Base-by-base conservation (phyloP, 805 yeast genomes). In the Nakazawaea ambrosiae region DNA sequence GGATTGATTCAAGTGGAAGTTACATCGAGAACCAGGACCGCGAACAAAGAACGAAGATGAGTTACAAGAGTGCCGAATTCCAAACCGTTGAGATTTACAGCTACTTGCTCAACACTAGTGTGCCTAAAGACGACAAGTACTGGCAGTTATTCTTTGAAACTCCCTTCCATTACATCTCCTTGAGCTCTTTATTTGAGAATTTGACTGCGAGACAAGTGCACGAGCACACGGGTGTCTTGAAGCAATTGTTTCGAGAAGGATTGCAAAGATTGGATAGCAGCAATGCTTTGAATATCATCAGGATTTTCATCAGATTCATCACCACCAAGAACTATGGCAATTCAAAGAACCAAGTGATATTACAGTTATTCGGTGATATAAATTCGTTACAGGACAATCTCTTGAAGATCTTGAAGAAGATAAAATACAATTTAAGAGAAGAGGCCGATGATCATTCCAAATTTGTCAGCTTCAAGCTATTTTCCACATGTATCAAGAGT, bases 1-100 rank as follows among this genome's bases (percentile, higher is more conserved):
- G n/a, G n/a, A n/a, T n/a, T n/a, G n/a, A n/a, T n/a, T n/a, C n/a
- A n/a, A n/a, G n/a, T n/a, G n/a, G n/a, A n/a, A n/a, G n/a, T n/a
- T n/a, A n/a, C n/a, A n/a, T n/a, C n/a, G n/a, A n/a, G n/a, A n/a
- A n/a, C n/a, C n/a, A n/a, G n/a, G n/a, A n/a, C n/a, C n/a, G n/a
- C n/a, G n/a, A n/a, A n/a, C n/a, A n/a, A n/a, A n/a, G n/a, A n/a
- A n/a, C n/a, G n/a, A n/a, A n/a, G 19, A 27, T 32, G 36, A 26
- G 32, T 26, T 31, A 36, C 34, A n/a, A n/a, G n/a, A 20, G 24
- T 20, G 10, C 27, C 14, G 38, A 39, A 12, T 12, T 34, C 4
- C 31, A 16, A 20, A 27, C 34, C 9, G 20, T 39, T 24, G 26
- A 39, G 17, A 6, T 39, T 10, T 39, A 39, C 23, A 39, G 42